phyloP scores from a whole-genome alignment of 352 stramenopile species.

The Phytophthora agathidicida region DNA sequence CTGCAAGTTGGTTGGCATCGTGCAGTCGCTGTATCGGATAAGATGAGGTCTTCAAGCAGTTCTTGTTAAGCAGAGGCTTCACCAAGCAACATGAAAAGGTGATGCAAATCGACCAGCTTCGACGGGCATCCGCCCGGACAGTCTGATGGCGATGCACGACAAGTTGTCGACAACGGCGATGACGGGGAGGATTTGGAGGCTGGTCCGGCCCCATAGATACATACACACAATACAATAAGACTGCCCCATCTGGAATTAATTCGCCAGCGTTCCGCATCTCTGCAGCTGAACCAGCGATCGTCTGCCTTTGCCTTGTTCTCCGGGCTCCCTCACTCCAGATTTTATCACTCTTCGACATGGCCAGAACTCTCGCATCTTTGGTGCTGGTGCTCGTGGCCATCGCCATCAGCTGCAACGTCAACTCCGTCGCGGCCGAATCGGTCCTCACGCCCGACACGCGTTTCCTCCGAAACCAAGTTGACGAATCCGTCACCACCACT shows the following conservation, averaged over 20 bases:
- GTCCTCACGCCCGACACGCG: slow-evolving; percentile 1
- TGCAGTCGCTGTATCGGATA: no score
- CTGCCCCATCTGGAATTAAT: slow-evolving; percentile 26
- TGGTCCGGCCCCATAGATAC: slow-evolving; percentile 8
- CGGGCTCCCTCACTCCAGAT: slow-evolving; percentile 10
- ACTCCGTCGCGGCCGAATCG: slow-evolving; percentile 15
- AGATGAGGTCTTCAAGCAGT: no score
- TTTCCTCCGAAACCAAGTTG: slow-evolving; percentile 15
- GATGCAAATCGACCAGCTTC: slow-evolving; percentile 28
- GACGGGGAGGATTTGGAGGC: slow-evolving; percentile 15
- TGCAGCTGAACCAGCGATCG: slow-evolving; percentile 6
- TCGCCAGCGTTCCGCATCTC: slow-evolving; percentile 16
- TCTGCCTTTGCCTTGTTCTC: slow-evolving; percentile 13
- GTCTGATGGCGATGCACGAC: not conserved
- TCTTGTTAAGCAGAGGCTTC: no score
- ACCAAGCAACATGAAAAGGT: slow-evolving; percentile 20
- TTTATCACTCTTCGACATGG: slow-evolving; percentile 9
- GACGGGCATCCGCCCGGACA: slow-evolving; percentile 6
- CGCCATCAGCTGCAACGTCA: slow-evolving; percentile 8
- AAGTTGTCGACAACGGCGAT: no score
- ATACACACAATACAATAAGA: not conserved
- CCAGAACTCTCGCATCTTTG: slow-evolving; percentile 3
- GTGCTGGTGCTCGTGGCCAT: slow-evolving; percentile 30
- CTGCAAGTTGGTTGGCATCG: no score
- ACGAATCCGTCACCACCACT: slow-evolving; percentile 1